phyloP scores from a whole-genome alignment of 306 rosid species.

The Abrus pulchellus region DNA sequence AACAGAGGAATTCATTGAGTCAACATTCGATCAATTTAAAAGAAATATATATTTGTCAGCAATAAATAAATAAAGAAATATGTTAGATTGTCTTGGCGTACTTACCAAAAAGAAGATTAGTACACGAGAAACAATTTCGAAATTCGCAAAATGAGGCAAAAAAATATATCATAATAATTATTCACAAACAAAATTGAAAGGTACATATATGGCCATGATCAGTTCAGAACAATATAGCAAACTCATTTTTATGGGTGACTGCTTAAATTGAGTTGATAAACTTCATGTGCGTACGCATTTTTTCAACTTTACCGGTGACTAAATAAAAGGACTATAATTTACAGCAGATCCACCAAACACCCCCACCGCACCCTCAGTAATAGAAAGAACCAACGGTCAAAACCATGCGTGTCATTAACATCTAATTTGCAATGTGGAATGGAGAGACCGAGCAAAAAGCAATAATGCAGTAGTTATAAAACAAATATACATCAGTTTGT shows the following conservation, averaged over 20 bases:
- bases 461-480: not conserved
- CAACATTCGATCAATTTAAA: conserved; percentile 31
- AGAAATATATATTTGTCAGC: not conserved
- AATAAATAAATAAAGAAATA: conserved; percentile 10
- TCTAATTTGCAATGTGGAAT: not conserved
- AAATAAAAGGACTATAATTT: not conserved
- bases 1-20: conserved; percentile 28
- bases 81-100: not conserved
- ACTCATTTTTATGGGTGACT: not conserved
- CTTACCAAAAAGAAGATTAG: not conserved
- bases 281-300: not conserved
- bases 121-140: not conserved
- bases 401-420: not conserved
- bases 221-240: not conserved
- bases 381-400: not conserved
- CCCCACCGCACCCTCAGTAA: not conserved
- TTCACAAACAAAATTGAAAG: not conserved
- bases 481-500: not conserved
- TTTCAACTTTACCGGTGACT: not conserved
- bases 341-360: conserved; percentile 3
- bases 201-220: not conserved
- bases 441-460: not conserved
- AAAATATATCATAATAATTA: not conserved
- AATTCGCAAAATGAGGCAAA: not conserved
- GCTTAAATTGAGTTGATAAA: not conserved